A percentile compares a stretch with the other conserved stretches of the same genome.
Conservation (phyloP, 2,329 filamentous ascomycete species). For the Calonectria pauciramosa region DNA sequence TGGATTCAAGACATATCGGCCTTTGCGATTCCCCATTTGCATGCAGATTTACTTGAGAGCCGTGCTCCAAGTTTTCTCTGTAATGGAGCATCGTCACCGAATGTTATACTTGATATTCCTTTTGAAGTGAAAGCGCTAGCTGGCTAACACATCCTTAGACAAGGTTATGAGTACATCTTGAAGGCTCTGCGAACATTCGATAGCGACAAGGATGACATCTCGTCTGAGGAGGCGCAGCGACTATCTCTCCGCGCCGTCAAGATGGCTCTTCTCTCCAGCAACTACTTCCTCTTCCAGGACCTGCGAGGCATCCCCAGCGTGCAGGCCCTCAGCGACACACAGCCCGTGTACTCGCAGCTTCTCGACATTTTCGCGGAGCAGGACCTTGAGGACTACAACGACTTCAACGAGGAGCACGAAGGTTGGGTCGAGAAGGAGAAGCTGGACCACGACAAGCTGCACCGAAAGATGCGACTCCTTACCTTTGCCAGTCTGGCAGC, state of each 20-base stretch:
- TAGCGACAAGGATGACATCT: slow-evolving; percentile 66
- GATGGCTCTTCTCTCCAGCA: slow-evolving; percentile 65
- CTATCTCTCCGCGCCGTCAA: slow-evolving; percentile 71
- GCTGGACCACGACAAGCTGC: slow-evolving; percentile 79
- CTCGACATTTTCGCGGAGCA: slow-evolving; percentile 97
- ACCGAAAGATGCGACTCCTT: slow-evolving; percentile 96
- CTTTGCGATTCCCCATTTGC: neutral
- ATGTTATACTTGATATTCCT: neutral
- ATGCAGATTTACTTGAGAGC: neutral
- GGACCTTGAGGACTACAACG: slow-evolving; percentile 93
- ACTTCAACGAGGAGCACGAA: slow-evolving; percentile 93
- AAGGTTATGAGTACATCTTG: slow-evolving; percentile 77
- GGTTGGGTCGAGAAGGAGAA: slow-evolving; percentile 85
- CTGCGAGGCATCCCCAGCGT: slow-evolving; percentile 86
- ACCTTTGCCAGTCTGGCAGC: slow-evolving; percentile 93
- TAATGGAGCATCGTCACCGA: neutral
- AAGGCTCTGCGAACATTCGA: slow-evolving; percentile 74
- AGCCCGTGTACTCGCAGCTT: slow-evolving; percentile 89
- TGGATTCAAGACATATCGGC: neutral
- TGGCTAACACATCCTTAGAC: slow-evolving; percentile 53
- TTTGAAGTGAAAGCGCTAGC: slow-evolving; percentile 2
- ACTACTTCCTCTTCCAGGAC: slow-evolving; percentile 81
- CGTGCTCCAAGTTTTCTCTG: neutral
- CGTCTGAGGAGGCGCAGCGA: slow-evolving; percentile 71
- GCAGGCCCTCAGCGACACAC: slow-evolving; percentile 87